Evolutionary conservation across 306 rosid species (phyloP).

Genomic region (Senna tora): DNA sequence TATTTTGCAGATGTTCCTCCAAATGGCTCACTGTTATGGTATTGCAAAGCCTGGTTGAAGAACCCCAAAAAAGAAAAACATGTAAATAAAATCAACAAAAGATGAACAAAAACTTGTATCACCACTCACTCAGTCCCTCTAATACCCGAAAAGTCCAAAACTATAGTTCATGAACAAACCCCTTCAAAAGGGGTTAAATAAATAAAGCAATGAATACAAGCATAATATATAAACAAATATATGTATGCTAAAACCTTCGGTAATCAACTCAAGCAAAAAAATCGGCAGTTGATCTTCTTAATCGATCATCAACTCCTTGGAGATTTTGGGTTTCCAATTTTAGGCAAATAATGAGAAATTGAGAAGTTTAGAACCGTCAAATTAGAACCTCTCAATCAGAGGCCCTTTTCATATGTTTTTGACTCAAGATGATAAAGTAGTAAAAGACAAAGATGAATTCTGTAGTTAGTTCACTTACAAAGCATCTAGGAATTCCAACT

Average conservation of each 20-base stretch:
- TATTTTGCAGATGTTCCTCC: constrained; percentile 18
- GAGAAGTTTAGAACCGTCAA: constrained; percentile 11
- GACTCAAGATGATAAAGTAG: constrained; percentile 33
- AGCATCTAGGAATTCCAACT: constrained; percentile 48
- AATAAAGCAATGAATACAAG: constrained; percentile 18
- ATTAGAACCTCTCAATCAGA: constrained; percentile 43
- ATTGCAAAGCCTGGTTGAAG: constrained; percentile 41
- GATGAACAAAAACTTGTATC: constrained; percentile 5
- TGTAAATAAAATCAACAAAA: constrained; percentile 34
- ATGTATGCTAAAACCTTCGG: neutral
- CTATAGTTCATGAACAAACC: constrained; percentile 25
- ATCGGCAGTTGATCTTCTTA: constrained; percentile 16
- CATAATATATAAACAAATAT: constrained; percentile 17
- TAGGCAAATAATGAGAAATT: neutral
- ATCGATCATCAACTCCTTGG: constrained; percentile 5
- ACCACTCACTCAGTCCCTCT: constrained; percentile 2
- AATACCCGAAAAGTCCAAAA: constrained; percentile 3
- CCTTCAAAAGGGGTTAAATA: constrained; percentile 19
- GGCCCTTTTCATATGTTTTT: constrained; percentile 8
- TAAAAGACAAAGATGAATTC: constrained; percentile 41
- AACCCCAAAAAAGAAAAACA: constrained; percentile 39
- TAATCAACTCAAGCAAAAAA: constrained; percentile 23
- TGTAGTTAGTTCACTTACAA: constrained; percentile 32
- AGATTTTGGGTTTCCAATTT: constrained; percentile 16
- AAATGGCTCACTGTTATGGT: constrained; percentile 35